phyloP scores from a whole-genome alignment of 306 rosid genomes.

The Oemleria cerasiformis region DNA sequence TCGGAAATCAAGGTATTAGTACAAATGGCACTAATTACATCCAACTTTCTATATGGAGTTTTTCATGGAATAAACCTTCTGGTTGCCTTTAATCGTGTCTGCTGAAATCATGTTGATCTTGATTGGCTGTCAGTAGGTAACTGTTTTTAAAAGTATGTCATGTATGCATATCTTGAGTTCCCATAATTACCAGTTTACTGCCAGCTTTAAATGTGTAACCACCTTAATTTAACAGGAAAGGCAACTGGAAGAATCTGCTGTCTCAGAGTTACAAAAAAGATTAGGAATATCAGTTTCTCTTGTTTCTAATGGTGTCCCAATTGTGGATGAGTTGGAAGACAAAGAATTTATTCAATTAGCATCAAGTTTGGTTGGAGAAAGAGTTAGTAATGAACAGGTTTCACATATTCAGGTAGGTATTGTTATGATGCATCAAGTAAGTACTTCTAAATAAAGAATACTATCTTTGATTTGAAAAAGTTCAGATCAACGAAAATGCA shows the following conservation, averaged over 20 bases:
- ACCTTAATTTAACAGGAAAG: constrained; percentile 43
- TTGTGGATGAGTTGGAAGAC: too few relatives aligned
- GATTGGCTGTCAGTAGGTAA: not conserved
- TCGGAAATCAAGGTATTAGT: constrained; percentile 50
- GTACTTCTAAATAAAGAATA: constrained; percentile 9
- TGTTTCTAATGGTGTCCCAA: too few relatives aligned
- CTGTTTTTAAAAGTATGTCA: not conserved
- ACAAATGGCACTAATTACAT: constrained; percentile 18
- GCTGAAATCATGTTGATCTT: not conserved
- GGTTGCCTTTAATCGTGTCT: not conserved
- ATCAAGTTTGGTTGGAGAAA: too few relatives aligned
- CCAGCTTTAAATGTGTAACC: not conserved
- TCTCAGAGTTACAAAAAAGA: too few relatives aligned
- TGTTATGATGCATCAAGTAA: constrained; percentile 2
- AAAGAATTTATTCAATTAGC: too few relatives aligned
- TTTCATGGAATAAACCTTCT: not conserved
- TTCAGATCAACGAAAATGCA: constrained; percentile 28
- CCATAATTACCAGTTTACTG: not conserved
- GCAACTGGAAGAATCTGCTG: too few relatives aligned
- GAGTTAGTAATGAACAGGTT: too few relatives aligned
- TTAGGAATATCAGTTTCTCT: too few relatives aligned
- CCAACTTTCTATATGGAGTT: not conserved
- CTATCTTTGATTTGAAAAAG: not conserved
- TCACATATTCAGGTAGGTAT: constrained; percentile 28
- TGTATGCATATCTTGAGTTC: not conserved